Evolutionary conservation across 345 rosid genomes (phyloP).

Genomic region (Carallia brachiata): DNA sequence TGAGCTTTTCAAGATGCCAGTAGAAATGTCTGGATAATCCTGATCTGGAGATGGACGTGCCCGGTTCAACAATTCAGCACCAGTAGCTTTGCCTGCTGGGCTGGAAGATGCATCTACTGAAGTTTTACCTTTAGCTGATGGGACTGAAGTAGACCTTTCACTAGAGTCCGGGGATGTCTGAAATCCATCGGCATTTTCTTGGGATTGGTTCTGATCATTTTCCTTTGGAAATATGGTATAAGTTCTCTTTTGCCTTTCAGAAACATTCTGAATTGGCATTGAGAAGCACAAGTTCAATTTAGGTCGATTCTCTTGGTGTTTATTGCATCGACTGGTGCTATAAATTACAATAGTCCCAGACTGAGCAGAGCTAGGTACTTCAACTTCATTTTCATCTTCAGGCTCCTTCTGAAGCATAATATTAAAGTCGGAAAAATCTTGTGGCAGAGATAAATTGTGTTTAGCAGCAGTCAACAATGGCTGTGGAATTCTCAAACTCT

Average conservation of each 20-base stretch:
- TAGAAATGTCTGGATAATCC: conserved; percentile 32
- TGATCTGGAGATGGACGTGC: conserved; percentile 27
- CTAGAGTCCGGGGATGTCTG: conserved; percentile 18
- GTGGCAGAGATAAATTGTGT: conserved; percentile 29
- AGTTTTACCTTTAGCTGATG: conserved; percentile 19
- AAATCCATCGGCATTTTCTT: conserved; percentile 22
- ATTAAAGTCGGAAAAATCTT: conserved; percentile 36
- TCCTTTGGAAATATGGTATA: conserved; percentile 19
- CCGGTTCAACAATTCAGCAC: conserved; percentile 29
- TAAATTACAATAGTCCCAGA: conserved; percentile 19
- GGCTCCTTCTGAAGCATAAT: conserved; percentile 29
- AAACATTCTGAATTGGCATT: conserved; percentile 33
- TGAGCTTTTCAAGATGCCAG: conserved; percentile 13
- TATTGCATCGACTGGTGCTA: conserved; percentile 18
- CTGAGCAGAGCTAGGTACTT: conserved; percentile 30
- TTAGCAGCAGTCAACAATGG: conserved; percentile 31
- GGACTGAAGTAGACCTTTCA: conserved; percentile 26
- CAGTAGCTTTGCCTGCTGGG: conserved; percentile 23
- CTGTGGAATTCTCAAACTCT: conserved; percentile 22
- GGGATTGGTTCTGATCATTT: conserved; percentile 19
- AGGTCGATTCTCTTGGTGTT: conserved; percentile 17
- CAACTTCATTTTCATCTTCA: conserved; percentile 35
- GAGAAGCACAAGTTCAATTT: conserved; percentile 35
- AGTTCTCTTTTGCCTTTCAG: conserved; percentile 25
- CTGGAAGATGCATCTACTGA: conserved; percentile 23